These are phyloP conservation scores for Sideroxylon spinosum DNA, from an alignment of 179 eudicot species.

Conservation along the genomic window DNA sequence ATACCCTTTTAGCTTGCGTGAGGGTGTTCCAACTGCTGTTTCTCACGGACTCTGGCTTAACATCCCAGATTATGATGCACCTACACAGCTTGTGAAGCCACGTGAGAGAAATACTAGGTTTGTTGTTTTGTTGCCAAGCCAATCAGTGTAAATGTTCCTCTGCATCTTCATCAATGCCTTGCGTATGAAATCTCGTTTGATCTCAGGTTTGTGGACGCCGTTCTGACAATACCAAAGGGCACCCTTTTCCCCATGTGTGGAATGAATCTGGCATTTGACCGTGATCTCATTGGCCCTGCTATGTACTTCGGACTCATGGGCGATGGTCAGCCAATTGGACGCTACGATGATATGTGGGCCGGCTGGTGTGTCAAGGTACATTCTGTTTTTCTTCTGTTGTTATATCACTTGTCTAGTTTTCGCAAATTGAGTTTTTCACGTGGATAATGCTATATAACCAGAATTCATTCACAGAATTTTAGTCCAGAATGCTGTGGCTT, in stretches of 20 bases:
- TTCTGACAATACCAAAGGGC: constrained; percentile 31
- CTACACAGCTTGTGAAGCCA: constrained; percentile 32
- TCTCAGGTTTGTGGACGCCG: constrained; percentile 28
- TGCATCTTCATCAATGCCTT: background rate
- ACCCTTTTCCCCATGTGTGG: constrained; percentile 31
- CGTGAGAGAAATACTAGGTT: constrained; percentile 28
- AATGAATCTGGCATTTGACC: constrained; percentile 29
- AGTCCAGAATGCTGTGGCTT: too few relatives aligned
- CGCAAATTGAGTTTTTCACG: background rate
- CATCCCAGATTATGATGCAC: constrained; percentile 32
- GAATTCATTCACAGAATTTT: too few relatives aligned
- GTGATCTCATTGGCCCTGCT: constrained; percentile 28
- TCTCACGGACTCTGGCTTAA: constrained; percentile 30
- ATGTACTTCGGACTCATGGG: constrained; percentile 36
- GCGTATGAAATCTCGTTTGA: background rate
- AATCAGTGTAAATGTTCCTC: background rate
- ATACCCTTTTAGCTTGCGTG: constrained; percentile 27
- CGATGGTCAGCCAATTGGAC: constrained; percentile 31
- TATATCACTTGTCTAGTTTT: background rate
- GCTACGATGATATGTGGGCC: constrained; percentile 33
- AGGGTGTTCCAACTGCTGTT: constrained; percentile 29
- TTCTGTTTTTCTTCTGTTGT: background rate
- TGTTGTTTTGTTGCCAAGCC: background rate
- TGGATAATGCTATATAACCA: background rate
- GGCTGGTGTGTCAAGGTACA: constrained; percentile 27